These are phyloP conservation scores for Testicularia cyperi DNA, from an alignment of 1,284 basidiomycete genomes.

Conservation along the genomic window DNA sequence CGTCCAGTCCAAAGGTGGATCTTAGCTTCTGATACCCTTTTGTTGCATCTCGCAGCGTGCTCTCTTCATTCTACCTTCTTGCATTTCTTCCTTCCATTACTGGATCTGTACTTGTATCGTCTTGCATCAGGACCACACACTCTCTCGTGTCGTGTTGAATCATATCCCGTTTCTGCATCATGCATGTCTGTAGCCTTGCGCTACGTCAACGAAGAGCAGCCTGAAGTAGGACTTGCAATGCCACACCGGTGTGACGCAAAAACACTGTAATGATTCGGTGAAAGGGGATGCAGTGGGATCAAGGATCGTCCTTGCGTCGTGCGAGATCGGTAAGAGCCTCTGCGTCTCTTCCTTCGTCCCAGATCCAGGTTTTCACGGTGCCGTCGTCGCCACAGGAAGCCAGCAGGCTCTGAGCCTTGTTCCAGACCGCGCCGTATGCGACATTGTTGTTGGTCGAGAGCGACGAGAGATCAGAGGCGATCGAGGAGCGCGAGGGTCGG, in stretches of 20 bases:
- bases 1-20: slow-evolving; percentile 12
- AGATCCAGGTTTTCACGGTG: slow-evolving; percentile 62
- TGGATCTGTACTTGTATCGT: slow-evolving; percentile 25
- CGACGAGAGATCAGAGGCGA: slow-evolving; percentile 14
- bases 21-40: slow-evolving; percentile 26
- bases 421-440: slow-evolving; percentile 63
- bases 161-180: not conserved
- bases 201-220: too few relatives aligned
- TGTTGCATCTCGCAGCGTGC: too few relatives aligned
- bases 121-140: too few relatives aligned
- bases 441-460: slow-evolving; percentile 41
- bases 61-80: too few relatives aligned
- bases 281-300: too few relatives aligned
- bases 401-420: slow-evolving; percentile 59
- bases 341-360: slow-evolving; percentile 36
- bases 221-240: too few relatives aligned
- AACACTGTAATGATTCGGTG: too few relatives aligned
- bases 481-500: slow-evolving; percentile 1
- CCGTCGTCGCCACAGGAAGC: slow-evolving; percentile 63
- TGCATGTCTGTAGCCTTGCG: not conserved
- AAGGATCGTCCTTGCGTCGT: slow-evolving; percentile 8
- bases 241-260: too few relatives aligned
- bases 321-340: slow-evolving; percentile 23
- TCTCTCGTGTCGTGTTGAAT: not conserved
- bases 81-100: too few relatives aligned